Percentiles rank a stretch among this genome's conserved stretches.
Conservation (phyloP, 2,329 filamentous ascomycete species). For the Fusarium gaditjirri region DNA sequence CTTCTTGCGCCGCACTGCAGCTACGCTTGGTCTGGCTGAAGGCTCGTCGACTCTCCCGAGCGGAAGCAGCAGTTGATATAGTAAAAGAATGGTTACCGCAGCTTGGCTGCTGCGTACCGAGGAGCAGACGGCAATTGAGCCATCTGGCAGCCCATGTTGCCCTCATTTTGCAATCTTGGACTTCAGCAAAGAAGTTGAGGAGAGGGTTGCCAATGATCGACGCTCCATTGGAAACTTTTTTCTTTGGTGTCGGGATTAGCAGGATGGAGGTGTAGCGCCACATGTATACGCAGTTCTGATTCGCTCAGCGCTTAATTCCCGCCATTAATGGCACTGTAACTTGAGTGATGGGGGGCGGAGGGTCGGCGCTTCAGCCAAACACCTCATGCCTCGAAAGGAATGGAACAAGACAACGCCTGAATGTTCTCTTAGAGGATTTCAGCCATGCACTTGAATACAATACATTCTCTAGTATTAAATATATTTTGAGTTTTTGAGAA, state of each 20-base stretch:
- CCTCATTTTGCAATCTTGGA: conserved; percentile 51
- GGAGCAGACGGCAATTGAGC: conserved; percentile 54
- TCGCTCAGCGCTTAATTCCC: conserved; percentile 30
- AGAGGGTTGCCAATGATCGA: conserved; percentile 42
- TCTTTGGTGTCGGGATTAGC: conserved; percentile 39
- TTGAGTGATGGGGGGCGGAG: background rate
- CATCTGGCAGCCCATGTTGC: conserved; percentile 53
- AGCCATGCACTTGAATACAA: background rate
- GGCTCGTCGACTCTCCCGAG: conserved; percentile 43
- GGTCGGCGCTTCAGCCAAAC: background rate
- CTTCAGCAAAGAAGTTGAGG: conserved; percentile 42
- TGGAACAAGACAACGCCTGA: background rate
- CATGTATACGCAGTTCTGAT: conserved; percentile 34
- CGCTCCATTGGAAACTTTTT: conserved; percentile 46
- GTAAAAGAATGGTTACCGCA: conserved; percentile 45
- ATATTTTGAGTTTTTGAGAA: background rate
- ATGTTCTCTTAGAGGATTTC: background rate
- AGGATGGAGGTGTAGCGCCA: conserved; percentile 38
- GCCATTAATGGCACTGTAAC: conserved; percentile 19
- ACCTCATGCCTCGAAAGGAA: background rate
- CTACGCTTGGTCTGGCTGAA: conserved; percentile 49
- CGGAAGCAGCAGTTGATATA: conserved; percentile 36
- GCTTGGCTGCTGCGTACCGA: conserved; percentile 44
- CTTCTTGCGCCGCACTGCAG: conserved; percentile 55
- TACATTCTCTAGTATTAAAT: background rate